Conservation (phyloP, 2,329 filamentous ascomycete genomes). For the Camptophora hylomeconis region DNA sequence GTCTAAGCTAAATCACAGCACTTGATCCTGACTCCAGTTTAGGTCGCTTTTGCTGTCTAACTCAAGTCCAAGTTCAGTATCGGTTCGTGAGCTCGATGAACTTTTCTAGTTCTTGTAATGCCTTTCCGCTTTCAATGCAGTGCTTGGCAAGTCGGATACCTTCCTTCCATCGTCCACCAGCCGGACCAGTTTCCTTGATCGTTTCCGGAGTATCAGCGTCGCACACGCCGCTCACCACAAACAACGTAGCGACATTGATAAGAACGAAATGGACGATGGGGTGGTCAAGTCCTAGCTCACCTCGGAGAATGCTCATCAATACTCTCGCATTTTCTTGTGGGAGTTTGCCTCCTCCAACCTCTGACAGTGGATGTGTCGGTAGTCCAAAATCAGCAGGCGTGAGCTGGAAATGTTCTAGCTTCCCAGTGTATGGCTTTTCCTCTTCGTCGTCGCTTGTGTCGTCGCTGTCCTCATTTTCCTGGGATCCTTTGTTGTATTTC, state of each 20-base stretch:
- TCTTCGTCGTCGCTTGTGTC: slow-evolving; percentile 28
- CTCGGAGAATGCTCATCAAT: slow-evolving; percentile 60
- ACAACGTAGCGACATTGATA: slow-evolving; percentile 79
- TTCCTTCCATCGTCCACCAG: slow-evolving; percentile 86
- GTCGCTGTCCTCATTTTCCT: slow-evolving; percentile 27
- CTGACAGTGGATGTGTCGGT: slow-evolving; percentile 55
- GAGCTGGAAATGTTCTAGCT: slow-evolving; percentile 65
- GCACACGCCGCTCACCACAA: slow-evolving; percentile 76
- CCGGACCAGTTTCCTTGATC: slow-evolving; percentile 69
- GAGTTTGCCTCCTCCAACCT: slow-evolving; percentile 73
- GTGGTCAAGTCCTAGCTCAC: slow-evolving; percentile 60
- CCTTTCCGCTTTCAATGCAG: slow-evolving; percentile 75
- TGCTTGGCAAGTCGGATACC: slow-evolving; percentile 76
- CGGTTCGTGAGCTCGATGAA: slow-evolving; percentile 85
- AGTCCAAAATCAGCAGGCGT: slow-evolving; percentile 81
- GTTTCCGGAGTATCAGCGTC: slow-evolving; percentile 69
- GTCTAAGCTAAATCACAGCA: no score
- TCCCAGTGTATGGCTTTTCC: slow-evolving; percentile 31
- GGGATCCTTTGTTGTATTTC: slow-evolving; percentile 22
- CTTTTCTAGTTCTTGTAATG: slow-evolving; percentile 66
- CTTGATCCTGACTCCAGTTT: no score
- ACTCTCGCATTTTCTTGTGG: slow-evolving; percentile 81
- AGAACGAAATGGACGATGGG: slow-evolving; percentile 88
- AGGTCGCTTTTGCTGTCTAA: no score
- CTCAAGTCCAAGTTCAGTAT: no score